Conservation (phyloP, 345 rosid genomes). For the Raphanus sativus region DNA sequence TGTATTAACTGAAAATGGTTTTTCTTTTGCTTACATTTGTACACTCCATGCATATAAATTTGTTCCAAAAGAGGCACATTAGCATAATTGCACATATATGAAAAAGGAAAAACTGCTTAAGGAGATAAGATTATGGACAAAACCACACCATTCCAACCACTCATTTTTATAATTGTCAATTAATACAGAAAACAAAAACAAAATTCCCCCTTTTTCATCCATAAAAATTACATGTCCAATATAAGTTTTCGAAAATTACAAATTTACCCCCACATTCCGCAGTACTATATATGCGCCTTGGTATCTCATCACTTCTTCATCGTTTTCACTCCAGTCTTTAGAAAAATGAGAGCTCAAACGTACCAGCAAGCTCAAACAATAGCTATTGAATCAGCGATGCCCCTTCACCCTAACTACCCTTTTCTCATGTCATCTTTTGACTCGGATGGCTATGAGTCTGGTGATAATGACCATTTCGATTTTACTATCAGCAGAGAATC, state of each 20-base stretch:
- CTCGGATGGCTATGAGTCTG: slow-evolving; percentile 2
- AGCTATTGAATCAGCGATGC: background rate
- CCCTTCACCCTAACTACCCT: background rate
- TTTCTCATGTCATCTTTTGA: background rate
- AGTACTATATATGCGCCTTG: background rate
- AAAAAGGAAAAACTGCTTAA: background rate
- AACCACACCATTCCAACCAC: background rate
- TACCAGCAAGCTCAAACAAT: background rate
- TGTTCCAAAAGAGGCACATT: background rate
- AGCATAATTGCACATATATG: background rate
- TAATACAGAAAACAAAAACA: background rate
- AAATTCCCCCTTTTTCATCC: background rate
- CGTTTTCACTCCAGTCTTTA: background rate
- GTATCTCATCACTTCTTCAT: background rate
- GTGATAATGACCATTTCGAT: slow-evolving; percentile 14
- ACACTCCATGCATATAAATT: background rate
- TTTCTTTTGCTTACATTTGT: background rate
- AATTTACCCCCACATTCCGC: background rate
- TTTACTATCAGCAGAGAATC: slow-evolving; percentile 42
- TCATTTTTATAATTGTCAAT: background rate
- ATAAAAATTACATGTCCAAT: background rate
- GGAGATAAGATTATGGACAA: slow-evolving; percentile 5
- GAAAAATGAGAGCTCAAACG: slow-evolving; percentile 2
- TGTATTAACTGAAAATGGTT: background rate
- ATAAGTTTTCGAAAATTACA: background rate